Percentiles rank a stretch among this genome's conserved stretches.
Evolutionary conservation across 441 rosid species (phyloP).

Genomic region (Breynia disticha): DNA sequence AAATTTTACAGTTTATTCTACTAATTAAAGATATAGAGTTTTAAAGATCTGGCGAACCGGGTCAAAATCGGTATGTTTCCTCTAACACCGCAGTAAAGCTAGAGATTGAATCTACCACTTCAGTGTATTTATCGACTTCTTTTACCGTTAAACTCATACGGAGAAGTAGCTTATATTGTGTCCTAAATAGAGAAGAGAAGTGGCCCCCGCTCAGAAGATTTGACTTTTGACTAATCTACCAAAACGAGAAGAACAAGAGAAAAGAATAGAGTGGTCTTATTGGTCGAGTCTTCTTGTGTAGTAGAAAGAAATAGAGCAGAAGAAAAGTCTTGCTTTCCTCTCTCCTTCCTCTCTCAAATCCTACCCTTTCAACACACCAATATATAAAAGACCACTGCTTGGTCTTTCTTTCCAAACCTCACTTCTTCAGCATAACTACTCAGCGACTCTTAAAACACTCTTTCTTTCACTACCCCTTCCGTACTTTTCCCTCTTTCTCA

Average conservation of each 20-base stretch:
- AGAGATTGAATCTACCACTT: too few species aligned
- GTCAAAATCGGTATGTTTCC: too few species aligned
- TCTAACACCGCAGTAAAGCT: too few species aligned
- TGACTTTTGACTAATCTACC: constrained; percentile 49
- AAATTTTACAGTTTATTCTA: too few species aligned
- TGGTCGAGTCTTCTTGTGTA: not conserved
- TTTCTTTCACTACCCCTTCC: not conserved
- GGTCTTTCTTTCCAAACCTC: constrained; percentile 14
- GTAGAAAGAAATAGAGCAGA: constrained; percentile 30
- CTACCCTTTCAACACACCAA: not conserved
- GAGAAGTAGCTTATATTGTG: too few species aligned
- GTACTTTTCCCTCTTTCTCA: constrained; percentile 1
- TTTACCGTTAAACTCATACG: too few species aligned
- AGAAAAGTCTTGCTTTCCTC: constrained; percentile 69
- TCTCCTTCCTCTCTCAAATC: constrained; percentile 31
- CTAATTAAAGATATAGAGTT: too few species aligned
- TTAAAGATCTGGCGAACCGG: too few species aligned
- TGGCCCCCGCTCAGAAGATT: constrained; percentile 34
- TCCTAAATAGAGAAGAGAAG: constrained; percentile 9
- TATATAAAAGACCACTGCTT: constrained; percentile 17
- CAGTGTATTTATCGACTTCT: too few species aligned
- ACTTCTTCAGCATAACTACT: constrained; percentile 1
- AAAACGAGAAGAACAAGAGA: constrained; percentile 8
- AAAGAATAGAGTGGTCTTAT: too few species aligned
- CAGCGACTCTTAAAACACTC: constrained; percentile 2